These are phyloP conservation scores for Phytophthora foliorum DNA, from an alignment of 352 stramenopile species.

Conservation along the genomic window DNA sequence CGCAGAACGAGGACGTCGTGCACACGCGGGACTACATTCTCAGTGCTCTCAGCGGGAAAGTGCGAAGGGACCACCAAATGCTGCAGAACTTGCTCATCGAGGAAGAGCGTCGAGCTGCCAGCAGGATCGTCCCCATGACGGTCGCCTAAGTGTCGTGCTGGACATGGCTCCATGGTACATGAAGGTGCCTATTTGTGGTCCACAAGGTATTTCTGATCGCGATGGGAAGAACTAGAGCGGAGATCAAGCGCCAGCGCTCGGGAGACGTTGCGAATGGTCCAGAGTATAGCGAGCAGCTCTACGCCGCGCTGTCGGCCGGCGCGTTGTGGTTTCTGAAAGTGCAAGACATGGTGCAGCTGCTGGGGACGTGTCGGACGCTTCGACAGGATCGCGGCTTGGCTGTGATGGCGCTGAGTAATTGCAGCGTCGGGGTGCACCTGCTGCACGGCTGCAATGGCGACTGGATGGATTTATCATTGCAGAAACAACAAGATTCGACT, in stretches of 20 bases:
- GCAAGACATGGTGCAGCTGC: slow-evolving; percentile 33
- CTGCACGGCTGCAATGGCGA: slow-evolving; percentile 39
- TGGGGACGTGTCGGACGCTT: slow-evolving; percentile 43
- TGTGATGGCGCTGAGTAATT: slow-evolving; percentile 41
- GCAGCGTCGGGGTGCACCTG: slow-evolving; percentile 38
- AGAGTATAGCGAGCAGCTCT: slow-evolving; percentile 33
- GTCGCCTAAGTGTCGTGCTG: slow-evolving; percentile 17
- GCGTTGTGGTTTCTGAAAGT: slow-evolving; percentile 41
- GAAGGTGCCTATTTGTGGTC: neutral
- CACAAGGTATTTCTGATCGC: slow-evolving; percentile 1
- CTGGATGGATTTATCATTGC: slow-evolving; percentile 43
- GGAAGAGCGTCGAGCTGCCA: slow-evolving; percentile 35
- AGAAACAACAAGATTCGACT: slow-evolving; percentile 21
- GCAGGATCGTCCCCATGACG: slow-evolving; percentile 25
- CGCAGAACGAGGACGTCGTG: slow-evolving; percentile 21
- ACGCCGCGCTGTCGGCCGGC: slow-evolving; percentile 30
- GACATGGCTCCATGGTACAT: slow-evolving; percentile 24
- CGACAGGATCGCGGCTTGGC: slow-evolving; percentile 30
- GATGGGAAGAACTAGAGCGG: slow-evolving; percentile 21
- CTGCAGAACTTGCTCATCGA: slow-evolving; percentile 44
- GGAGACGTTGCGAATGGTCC: neutral
- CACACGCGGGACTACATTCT: slow-evolving; percentile 41
- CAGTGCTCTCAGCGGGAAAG: slow-evolving; percentile 40
- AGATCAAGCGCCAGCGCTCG: slow-evolving; percentile 34
- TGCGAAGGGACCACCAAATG: slow-evolving; percentile 40